phyloP scores from a whole-genome alignment of 352 stramenopile genomes.

The Nothophytophthora sp. region DNA sequence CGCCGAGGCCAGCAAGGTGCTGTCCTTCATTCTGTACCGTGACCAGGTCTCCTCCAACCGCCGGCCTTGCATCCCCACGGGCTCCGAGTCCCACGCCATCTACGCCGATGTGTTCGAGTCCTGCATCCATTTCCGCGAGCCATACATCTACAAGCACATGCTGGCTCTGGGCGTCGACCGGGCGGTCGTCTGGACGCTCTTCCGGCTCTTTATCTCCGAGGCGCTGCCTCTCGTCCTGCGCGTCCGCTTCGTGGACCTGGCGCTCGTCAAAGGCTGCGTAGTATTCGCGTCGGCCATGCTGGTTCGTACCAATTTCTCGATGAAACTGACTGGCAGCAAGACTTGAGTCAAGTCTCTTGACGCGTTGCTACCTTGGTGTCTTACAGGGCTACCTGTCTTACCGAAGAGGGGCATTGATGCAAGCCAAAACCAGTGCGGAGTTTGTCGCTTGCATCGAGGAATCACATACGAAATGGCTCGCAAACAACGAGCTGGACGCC shows the following conservation, averaged over 20 bases:
- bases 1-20: slow-evolving; percentile 36
- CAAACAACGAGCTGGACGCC: slow-evolving; percentile 38
- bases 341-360: background rate
- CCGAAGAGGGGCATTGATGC: slow-evolving; percentile 32
- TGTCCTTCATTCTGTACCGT: slow-evolving; percentile 55
- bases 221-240: slow-evolving; percentile 36
- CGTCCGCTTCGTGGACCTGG: slow-evolving; percentile 45
- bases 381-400: slow-evolving; percentile 36
- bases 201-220: slow-evolving; percentile 35
- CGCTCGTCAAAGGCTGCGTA: slow-evolving; percentile 44
- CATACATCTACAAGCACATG: slow-evolving; percentile 44
- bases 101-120: slow-evolving; percentile 47
- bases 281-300: slow-evolving; percentile 44
- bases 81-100: slow-evolving; percentile 31
- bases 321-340: background rate
- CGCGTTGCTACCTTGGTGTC: background rate
- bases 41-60: slow-evolving; percentile 49
- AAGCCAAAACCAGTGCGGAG: slow-evolving; percentile 16
- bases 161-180: slow-evolving; percentile 28
- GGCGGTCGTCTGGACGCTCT: slow-evolving; percentile 36
- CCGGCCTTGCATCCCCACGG: slow-evolving; percentile 40
- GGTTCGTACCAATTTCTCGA: slow-evolving; percentile 20
- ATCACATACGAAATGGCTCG: slow-evolving; percentile 32
- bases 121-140: slow-evolving; percentile 34
- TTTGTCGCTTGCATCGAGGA: slow-evolving; percentile 29